Evolutionary conservation across 2,329 filamentous ascomycete species (phyloP).

Genomic region (Fonsecaea pugnacius): DNA sequence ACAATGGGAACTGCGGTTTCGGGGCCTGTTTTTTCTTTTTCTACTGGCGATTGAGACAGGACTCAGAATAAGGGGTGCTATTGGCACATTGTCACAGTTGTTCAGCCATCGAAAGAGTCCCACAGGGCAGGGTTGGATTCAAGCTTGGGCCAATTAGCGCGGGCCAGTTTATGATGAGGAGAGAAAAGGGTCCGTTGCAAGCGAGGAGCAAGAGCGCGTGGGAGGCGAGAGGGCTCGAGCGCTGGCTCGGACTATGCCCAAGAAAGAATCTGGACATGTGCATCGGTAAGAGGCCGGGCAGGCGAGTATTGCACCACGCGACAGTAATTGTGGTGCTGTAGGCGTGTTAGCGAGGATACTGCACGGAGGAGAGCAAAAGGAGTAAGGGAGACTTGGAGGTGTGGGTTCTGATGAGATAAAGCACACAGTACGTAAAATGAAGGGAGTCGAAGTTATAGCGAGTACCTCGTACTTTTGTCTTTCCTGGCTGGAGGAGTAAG

Average conservation of each 20-base stretch:
- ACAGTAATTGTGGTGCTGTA: background rate
- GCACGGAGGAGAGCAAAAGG: background rate
- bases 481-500: background rate
- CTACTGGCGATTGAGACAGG: background rate
- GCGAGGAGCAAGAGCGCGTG: background rate
- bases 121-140: background rate
- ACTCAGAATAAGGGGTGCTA: background rate
- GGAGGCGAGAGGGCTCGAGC: background rate
- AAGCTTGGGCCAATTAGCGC: background rate
- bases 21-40: background rate
- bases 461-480: background rate
- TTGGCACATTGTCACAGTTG: background rate
- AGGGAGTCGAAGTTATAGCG: background rate
- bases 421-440: background rate
- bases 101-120: conserved; percentile 1
- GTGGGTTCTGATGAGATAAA: conserved; percentile 1
- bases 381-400: background rate
- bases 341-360: background rate
- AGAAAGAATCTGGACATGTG: conserved; percentile 24
- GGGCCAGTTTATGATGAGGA: background rate
- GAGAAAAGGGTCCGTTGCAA: background rate
- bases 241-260: conserved; percentile 4
- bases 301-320: conserved; percentile 9
- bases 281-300: conserved; percentile 4
- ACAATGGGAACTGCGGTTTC: background rate